These are phyloP conservation scores for Geotrichum aggregatum DNA, from an alignment of 1,139 yeast species.

Conservation along the genomic window DNA sequence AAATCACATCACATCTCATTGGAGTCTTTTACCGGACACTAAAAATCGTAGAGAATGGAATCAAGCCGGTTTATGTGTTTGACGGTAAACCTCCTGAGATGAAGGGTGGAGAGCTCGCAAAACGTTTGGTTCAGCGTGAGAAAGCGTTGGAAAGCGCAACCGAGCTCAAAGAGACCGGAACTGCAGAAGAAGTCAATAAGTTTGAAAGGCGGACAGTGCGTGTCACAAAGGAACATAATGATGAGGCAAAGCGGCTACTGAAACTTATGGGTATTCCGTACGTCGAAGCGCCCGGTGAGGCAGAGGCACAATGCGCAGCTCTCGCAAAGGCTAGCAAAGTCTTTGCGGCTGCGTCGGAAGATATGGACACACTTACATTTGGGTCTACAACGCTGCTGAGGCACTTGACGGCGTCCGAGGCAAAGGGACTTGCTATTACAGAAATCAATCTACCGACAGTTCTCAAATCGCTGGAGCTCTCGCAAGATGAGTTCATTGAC, in stretches of 20 bases:
- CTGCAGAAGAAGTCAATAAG: constrained; percentile 68
- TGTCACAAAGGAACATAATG: constrained; percentile 86
- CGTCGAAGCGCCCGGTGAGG: constrained; percentile 94
- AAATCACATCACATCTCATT: constrained; percentile 87
- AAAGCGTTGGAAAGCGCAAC: constrained; percentile 76
- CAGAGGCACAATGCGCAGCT: constrained; percentile 97
- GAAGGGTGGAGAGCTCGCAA: constrained; percentile 89
- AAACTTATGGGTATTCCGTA: constrained; percentile 92
- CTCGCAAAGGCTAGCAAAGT: constrained; percentile 79
- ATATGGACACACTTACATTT: constrained; percentile 96
- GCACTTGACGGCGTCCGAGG: constrained; percentile 90
- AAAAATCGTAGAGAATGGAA: constrained; percentile 81
- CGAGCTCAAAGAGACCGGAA: constrained; percentile 71
- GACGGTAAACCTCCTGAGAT: constrained; percentile 93
- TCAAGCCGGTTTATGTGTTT: constrained; percentile 93
- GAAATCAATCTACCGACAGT: constrained; percentile 71
- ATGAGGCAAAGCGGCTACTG: constrained; percentile 79
- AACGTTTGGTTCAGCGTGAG: constrained; percentile 73
- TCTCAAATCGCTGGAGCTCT: constrained; percentile 70
- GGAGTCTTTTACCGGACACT: constrained; percentile 94
- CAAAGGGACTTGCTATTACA: constrained; percentile 85
- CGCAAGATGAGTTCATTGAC: constrained; percentile 73
- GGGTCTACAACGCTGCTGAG: constrained; percentile 78
- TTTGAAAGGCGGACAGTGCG: constrained; percentile 84
- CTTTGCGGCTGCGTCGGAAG: constrained; percentile 96